These are phyloP conservation scores for Leonotis leonurus DNA, from an alignment of 257 asterid genomes.

Conservation along the genomic window DNA sequence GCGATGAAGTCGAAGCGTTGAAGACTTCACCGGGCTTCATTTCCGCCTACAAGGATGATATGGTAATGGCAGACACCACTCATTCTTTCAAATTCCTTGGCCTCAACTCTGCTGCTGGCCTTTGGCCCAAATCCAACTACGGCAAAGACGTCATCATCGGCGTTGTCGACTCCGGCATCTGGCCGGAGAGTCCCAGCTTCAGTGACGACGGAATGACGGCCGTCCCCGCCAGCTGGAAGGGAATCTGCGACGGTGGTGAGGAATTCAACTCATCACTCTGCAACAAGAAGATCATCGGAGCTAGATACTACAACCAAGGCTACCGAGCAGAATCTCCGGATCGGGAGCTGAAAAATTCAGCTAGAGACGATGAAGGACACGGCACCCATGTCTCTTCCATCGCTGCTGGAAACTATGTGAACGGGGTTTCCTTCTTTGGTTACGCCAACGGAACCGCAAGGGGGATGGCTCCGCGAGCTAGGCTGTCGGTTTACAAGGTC, in stretches of 20 bases:
- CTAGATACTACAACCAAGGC: slow-evolving; percentile 22
- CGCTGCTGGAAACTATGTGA: slow-evolving; percentile 18
- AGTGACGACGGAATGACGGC: slow-evolving; percentile 28
- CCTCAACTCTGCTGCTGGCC: slow-evolving; percentile 25
- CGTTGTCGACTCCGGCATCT: slow-evolving; percentile 28
- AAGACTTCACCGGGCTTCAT: slow-evolving; percentile 21
- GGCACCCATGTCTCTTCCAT: slow-evolving; percentile 24
- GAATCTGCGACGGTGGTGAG: slow-evolving; percentile 20
- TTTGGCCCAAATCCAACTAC: slow-evolving; percentile 34
- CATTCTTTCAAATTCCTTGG: slow-evolving; percentile 19
- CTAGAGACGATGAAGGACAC: slow-evolving; percentile 12
- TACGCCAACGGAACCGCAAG: slow-evolving; percentile 19
- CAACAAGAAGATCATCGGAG: slow-evolving; percentile 35
- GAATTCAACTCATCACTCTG: slow-evolving; percentile 30
- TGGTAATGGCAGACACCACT: slow-evolving; percentile 18
- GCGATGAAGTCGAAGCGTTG: neutral
- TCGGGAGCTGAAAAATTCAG: slow-evolving; percentile 30
- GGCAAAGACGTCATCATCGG: slow-evolving; percentile 40
- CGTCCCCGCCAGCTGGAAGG: slow-evolving; percentile 30
- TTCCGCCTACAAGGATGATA: slow-evolving; percentile 8
- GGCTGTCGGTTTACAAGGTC: slow-evolving; percentile 15
- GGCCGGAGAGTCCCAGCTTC: slow-evolving; percentile 45
- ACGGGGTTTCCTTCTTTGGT: slow-evolving; percentile 14
- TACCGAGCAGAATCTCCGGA: too few species aligned
- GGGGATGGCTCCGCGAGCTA: slow-evolving; percentile 15